Base-by-base conservation (phyloP, 306 rosid species). In the Cucumis melo region DNA sequence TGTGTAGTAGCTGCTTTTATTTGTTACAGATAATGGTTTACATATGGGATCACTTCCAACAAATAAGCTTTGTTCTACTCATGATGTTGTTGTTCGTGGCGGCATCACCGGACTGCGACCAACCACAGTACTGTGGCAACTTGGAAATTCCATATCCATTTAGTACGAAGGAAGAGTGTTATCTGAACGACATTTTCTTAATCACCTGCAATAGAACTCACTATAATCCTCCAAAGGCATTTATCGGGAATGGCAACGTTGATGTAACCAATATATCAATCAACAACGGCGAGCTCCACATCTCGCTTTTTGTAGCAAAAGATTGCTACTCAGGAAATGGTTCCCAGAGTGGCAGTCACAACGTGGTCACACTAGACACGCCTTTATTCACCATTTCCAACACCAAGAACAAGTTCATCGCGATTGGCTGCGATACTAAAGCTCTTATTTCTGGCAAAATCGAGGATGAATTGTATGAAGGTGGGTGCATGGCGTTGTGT, bases 71-170 rank as follows among this genome's bases (percentile, higher is more conserved):
- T 27, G 36, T 32, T 16, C 19, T 27, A n/a, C 7, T 42, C 4
- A 50, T 11, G 29, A 32, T 24, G 12, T 7, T 67, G 56, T 42
- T 57, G 1, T 57, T 60, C 21, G 39, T 27, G 8, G 79, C 65
- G 65, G 53, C 81, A 15, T 34, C 29, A 13, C 79, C 60, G 27
- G 82, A 81, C 29, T 82, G 85, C 79, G 46, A 1, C 0, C 2
- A 41, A 41, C 17, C 10, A 48, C 29, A 24, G 2, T 87, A 27
- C 29, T 27, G 89, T 56, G 92, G 89, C 6, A 23, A 46, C 7
- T 13, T 89, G 1, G 1, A 29, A 19, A 77, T 89, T 65, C 87
- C 87, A 21, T 89, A 82, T 68, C 93, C 91, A 13, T 89, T 87
- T 39, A 86, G 93, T 0, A 60, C 54, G 6, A 39, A 51, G 1